phyloP scores from a whole-genome alignment of 306 rosid species.

The cucumber (Cucumis sativus) region DNA sequence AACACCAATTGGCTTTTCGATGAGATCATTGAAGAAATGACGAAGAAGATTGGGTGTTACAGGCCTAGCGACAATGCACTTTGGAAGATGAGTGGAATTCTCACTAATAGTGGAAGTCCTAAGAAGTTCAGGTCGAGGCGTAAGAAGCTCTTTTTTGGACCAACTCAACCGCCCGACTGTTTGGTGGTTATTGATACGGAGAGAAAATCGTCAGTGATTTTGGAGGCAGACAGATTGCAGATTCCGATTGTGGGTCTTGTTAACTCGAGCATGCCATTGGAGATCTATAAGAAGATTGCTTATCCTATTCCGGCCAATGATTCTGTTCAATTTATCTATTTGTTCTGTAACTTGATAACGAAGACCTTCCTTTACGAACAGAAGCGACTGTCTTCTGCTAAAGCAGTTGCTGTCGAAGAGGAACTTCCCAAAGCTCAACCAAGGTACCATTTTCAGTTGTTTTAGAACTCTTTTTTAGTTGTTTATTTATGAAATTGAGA shows the following conservation, averaged over 20 bases:
- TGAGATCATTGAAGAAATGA: slow-evolving; percentile 64
- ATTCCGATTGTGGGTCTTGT: slow-evolving; percentile 75
- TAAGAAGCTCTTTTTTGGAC: slow-evolving; percentile 61
- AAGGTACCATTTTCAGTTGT: slow-evolving; percentile 12
- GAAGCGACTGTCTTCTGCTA: slow-evolving; percentile 11
- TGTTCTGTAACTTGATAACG: slow-evolving; percentile 70
- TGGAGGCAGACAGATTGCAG: slow-evolving; percentile 50
- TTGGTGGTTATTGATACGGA: slow-evolving; percentile 53
- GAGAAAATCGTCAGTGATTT: slow-evolving; percentile 46
- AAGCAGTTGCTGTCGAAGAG: not conserved
- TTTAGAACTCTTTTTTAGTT: not conserved
- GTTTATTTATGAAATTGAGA: not conserved
- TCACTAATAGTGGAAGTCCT: slow-evolving; percentile 62
- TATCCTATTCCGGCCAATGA: slow-evolving; percentile 71
- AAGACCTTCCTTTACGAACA: slow-evolving; percentile 47
- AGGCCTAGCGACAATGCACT: slow-evolving; percentile 30
- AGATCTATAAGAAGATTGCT: slow-evolving; percentile 37
- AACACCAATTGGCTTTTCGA: slow-evolving; percentile 70
- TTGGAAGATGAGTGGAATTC: slow-evolving; percentile 74
- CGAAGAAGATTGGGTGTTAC: slow-evolving; percentile 42
- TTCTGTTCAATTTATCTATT: slow-evolving; percentile 54
- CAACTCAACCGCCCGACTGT: slow-evolving; percentile 68
- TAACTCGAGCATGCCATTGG: slow-evolving; percentile 46
- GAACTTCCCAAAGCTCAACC: slow-evolving; percentile 8
- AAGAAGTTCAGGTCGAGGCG: slow-evolving; percentile 72